Evolutionary conservation across 768 basidiomycete species (phyloP).

Genomic region (Calocybe indica): DNA sequence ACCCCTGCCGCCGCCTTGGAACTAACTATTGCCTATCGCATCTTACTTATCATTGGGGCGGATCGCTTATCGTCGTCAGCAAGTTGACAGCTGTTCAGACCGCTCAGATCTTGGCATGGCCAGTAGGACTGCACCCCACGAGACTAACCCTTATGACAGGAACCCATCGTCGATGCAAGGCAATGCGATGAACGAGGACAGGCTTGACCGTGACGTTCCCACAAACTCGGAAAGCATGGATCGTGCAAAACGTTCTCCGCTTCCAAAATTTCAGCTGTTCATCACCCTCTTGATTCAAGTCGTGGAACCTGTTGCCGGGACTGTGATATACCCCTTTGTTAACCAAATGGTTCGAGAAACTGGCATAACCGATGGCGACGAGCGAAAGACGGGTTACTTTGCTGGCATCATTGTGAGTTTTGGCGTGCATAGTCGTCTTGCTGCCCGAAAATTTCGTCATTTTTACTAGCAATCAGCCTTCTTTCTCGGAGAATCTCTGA

Average conservation of each 20-base stretch:
- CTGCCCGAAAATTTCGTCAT: slow-evolving; percentile 13
- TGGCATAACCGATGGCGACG: slow-evolving; percentile 36
- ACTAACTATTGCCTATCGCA: too few relatives aligned
- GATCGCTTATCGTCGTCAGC: too few relatives aligned
- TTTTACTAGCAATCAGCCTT: slow-evolving; percentile 29
- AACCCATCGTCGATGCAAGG: neutral
- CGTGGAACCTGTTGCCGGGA: slow-evolving; percentile 22
- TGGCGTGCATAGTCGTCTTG: slow-evolving; percentile 21
- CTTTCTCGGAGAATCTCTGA: slow-evolving; percentile 27
- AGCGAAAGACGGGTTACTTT: slow-evolving; percentile 35
- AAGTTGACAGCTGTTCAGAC: too few relatives aligned
- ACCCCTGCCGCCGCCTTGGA: too few relatives aligned
- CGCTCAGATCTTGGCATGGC: too few relatives aligned
- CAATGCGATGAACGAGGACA: neutral
- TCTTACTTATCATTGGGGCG: too few relatives aligned
- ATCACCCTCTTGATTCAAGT: slow-evolving; percentile 27
- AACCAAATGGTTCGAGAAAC: slow-evolving; percentile 36
- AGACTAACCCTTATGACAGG: too few relatives aligned
- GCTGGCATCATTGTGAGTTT: slow-evolving; percentile 34
- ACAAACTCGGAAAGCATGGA: neutral
- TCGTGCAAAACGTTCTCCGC: slow-evolving; percentile 11
- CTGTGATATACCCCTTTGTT: slow-evolving; percentile 40
- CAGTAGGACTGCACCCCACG: too few relatives aligned
- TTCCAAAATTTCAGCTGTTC: slow-evolving; percentile 29
- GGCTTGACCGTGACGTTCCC: neutral